Base-by-base conservation (phyloP, 805 yeast genomes). In the Cyberlindnera mississippiensis region DNA sequence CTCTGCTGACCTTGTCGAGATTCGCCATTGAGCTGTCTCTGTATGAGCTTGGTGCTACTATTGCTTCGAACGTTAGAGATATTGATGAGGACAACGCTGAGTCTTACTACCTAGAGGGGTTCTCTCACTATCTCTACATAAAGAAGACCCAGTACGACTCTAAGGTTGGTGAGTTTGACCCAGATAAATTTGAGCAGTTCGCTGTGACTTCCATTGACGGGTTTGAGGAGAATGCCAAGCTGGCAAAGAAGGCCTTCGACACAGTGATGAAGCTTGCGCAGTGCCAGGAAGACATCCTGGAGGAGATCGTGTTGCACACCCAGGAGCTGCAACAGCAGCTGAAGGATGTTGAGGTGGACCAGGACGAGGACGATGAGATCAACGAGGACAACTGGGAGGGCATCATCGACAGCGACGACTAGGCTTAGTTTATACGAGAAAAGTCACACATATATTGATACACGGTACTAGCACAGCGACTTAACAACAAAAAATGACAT, bases 41-140 rank as follows among this genome's bases (percentile, higher is more conserved):
- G 49, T 80, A 78, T 55, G 95, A 85, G 29, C 54, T 72, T 14
- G 85, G 85, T 3, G 67, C 77, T 4, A 72, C 75, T n/a, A 79
- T 88, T n/a, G 71, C 88, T 11, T 65, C 73, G 14, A 72, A 73
- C 19, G 71, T 82, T 14, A 82, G 82, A 53, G 91, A 85, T 46
- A 76, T 91, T 35, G 89, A 91, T 64, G 97, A 91, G 53, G 82
- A 80, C 53, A 78, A 87, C 46, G 69, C 87, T 43, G 98, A 93
- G 55, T 73, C 82, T 30, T 84, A 76, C 57, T 93, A 93, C 60
- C 66, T 89, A 49, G 95, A 87, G 56, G 95, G 93, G 0, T 77
- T 90, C 54, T 79, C 93, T 0, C 72, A 81, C 55, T 69, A 78
- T 48, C 63, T 85, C 39, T 61, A 65, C 14, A 67, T 73, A n/a